phyloP scores from a whole-genome alignment of 2,329 filamentous ascomycete genomes.

The Neurospora sp. region DNA sequence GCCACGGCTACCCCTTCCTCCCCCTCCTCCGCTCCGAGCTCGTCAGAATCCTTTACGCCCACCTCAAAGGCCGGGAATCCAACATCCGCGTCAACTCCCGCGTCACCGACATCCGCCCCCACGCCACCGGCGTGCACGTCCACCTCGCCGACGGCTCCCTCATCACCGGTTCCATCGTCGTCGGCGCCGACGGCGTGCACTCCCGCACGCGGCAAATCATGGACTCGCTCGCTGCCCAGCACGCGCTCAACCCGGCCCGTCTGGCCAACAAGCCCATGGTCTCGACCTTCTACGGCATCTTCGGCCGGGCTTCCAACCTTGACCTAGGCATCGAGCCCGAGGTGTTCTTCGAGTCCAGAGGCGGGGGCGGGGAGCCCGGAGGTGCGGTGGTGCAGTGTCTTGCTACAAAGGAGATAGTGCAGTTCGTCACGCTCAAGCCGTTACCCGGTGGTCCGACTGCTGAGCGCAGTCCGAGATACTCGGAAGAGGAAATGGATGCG shows the following conservation, averaged over 20 bases:
- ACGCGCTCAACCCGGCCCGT: neutral
- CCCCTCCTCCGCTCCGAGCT: slow-evolving; percentile 28
- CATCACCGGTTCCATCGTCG: slow-evolving; percentile 26
- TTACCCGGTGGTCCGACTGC: neutral
- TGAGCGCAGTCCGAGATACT: neutral
- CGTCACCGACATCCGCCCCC: slow-evolving; percentile 15
- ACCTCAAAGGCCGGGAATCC: slow-evolving; percentile 18
- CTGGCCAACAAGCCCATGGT: neutral
- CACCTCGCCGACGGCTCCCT: slow-evolving; percentile 24
- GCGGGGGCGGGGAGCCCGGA: neutral
- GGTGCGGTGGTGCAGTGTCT: neutral
- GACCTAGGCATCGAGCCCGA: neutral
- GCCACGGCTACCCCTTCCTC: slow-evolving; percentile 18
- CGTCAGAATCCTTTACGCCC: slow-evolving; percentile 22
- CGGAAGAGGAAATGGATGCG: neutral
- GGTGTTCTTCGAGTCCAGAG: neutral
- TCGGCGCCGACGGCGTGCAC: slow-evolving; percentile 35
- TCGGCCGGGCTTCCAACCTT: neutral
- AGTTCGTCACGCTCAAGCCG: neutral
- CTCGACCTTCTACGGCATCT: neutral
- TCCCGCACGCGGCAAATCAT: slow-evolving; percentile 27
- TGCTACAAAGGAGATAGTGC: neutral
- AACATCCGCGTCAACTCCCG: slow-evolving; percentile 21
- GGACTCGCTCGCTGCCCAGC: slow-evolving; percentile 19
- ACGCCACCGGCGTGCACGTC: slow-evolving; percentile 19